Conservation (phyloP, 139 green algal species). For the Chlorella vulgaris region DNA sequence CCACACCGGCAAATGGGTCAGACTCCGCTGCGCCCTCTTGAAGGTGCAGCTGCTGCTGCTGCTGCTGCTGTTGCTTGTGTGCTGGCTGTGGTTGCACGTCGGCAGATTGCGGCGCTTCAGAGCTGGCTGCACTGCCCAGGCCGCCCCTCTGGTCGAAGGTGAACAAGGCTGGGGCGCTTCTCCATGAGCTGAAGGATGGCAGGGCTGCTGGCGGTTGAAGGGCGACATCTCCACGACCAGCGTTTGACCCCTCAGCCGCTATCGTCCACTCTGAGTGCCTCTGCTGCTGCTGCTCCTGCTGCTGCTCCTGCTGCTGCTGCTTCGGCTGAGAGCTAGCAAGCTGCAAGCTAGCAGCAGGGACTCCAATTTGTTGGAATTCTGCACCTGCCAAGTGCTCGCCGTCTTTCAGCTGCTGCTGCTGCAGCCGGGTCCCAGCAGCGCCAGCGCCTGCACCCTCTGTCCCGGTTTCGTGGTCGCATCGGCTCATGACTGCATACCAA, state of each 20-base stretch:
- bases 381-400: background rate
- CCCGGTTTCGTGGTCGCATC: too few relatives aligned
- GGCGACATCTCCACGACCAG: background rate
- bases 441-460: background rate
- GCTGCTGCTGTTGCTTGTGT: background rate
- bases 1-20: conserved; percentile 36
- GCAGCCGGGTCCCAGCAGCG: conserved; percentile 3
- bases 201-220: background rate
- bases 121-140: conserved; percentile 13
- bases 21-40: background rate
- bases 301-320: background rate
- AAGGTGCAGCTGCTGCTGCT: background rate
- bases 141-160: background rate
- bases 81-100: background rate
- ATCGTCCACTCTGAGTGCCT: background rate
- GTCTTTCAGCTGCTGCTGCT: background rate
- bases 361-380: too few relatives aligned
- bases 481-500: conserved; percentile 68
- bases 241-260: background rate
- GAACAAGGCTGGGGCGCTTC: background rate
- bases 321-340: background rate
- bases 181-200: background rate
- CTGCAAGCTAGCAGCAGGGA: too few relatives aligned
- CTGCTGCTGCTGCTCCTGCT: background rate
- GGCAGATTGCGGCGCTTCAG: background rate